Evolutionary conservation across 2,329 filamentous ascomycete species (phyloP).

Genomic region (Hypoxylon sp.): DNA sequence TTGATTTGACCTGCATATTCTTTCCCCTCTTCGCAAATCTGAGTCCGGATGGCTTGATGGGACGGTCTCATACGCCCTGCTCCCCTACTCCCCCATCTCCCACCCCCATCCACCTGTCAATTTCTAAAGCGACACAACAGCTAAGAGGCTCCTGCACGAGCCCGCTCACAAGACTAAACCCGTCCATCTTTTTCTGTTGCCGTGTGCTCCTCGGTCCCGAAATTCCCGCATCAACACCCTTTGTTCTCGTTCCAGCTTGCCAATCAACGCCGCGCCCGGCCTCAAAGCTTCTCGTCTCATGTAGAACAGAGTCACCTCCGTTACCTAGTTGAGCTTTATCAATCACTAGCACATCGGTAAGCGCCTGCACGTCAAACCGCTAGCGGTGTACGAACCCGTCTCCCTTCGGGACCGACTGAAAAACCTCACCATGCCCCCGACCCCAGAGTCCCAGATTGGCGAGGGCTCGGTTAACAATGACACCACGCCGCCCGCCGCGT

Average conservation of each 20-base stretch:
- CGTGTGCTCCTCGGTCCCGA: conserved; percentile 50
- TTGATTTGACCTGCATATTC: conserved; percentile 43
- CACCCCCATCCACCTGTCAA: conserved; percentile 8
- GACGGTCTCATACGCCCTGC: conserved; percentile 25
- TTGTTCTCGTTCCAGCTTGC: conserved; percentile 36
- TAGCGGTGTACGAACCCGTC: conserved; percentile 44
- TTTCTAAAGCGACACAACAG: conserved; percentile 41
- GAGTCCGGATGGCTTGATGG: conserved; percentile 36
- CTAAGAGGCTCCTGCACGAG: conserved; percentile 36
- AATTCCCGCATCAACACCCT: conserved; percentile 47
- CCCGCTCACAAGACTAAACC: conserved; percentile 28
- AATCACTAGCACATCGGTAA: conserved; percentile 35
- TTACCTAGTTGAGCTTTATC: conserved; percentile 47
- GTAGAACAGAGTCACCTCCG: conserved; percentile 45
- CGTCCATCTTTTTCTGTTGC: conserved; percentile 20
- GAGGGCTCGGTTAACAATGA: conserved; percentile 51
- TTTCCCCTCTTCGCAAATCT: conserved; percentile 19
- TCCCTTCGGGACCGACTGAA: conserved; percentile 47
- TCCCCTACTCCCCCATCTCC: conserved; percentile 19
- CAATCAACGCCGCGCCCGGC: conserved; percentile 47
- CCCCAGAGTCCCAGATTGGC: conserved; percentile 53
- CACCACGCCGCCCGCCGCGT: conserved; percentile 49
- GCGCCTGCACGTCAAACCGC: conserved; percentile 34
- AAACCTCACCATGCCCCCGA: conserved; percentile 50
- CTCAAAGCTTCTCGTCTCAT: conserved; percentile 44